Conservation (phyloP, 805 yeast species). For the Candida rishiriensis region DNA sequence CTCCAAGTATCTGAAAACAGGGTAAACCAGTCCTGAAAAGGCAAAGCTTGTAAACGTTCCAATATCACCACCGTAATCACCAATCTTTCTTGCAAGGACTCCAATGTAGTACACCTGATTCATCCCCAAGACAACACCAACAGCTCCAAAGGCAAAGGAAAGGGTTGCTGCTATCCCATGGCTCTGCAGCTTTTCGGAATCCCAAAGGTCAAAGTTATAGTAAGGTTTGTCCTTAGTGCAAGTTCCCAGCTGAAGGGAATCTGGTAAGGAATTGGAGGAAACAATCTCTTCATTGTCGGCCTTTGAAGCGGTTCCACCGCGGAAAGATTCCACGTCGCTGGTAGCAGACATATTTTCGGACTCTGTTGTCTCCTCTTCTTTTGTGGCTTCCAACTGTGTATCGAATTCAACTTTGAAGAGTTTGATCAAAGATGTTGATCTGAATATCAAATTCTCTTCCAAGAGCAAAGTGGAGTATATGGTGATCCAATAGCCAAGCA, state of each 20-base stretch:
- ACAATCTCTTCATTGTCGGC: neutral
- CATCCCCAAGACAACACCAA: conserved; percentile 86
- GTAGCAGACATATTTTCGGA: neutral
- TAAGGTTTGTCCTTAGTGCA: conserved; percentile 29
- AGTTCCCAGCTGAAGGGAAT: conserved; percentile 3
- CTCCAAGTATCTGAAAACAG: conserved; percentile 62
- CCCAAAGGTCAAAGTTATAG: conserved; percentile 76
- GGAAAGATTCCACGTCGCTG: neutral
- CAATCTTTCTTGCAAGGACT: conserved; percentile 60
- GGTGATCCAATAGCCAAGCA: conserved; percentile 89
- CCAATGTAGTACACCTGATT: conserved; percentile 82
- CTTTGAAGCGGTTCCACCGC: neutral
- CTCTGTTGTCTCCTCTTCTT: neutral
- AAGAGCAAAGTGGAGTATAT: conserved; percentile 68
- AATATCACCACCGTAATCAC: conserved; percentile 70
- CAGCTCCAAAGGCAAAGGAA: conserved; percentile 66
- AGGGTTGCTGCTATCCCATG: conserved; percentile 66
- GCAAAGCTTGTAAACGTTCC: conserved; percentile 81
- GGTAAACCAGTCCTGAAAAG: conserved; percentile 60
- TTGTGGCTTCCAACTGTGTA: conserved; percentile 1
- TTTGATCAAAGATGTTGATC: conserved; percentile 41
- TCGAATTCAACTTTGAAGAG: conserved; percentile 40
- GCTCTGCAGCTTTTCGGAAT: conserved; percentile 55
- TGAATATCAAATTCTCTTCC: conserved; percentile 70
- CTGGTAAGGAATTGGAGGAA: conserved; percentile 11